Percentiles rank a stretch among this genome's conserved stretches.
Conservation (phyloP, 2,329 filamentous ascomycete species). For the Neopestalotiopsis sp. region DNA sequence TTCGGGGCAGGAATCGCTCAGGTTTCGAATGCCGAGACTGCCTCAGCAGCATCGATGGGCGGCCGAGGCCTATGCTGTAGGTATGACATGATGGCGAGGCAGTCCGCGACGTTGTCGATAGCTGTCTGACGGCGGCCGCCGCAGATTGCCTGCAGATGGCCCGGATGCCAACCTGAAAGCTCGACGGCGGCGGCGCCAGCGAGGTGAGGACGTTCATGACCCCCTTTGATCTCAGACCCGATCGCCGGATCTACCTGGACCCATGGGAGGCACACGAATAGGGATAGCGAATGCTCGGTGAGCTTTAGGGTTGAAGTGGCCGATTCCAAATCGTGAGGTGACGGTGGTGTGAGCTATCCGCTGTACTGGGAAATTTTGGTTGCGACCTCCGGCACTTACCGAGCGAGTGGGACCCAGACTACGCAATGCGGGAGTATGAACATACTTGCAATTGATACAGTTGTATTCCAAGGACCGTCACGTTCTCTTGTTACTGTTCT, state of each 20-base stretch:
- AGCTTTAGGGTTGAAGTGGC: neutral
- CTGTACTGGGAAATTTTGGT: slow-evolving; percentile 8
- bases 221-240: slow-evolving; percentile 27
- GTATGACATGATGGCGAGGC: slow-evolving; percentile 24
- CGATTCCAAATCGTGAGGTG: neutral
- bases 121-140: slow-evolving; percentile 23
- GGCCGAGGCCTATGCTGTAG: slow-evolving; percentile 24
- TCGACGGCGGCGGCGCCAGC: slow-evolving; percentile 31
- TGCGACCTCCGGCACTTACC: slow-evolving; percentile 2
- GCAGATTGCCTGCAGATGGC: slow-evolving; percentile 29
- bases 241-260: slow-evolving; percentile 9
- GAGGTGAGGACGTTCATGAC: slow-evolving; percentile 36
- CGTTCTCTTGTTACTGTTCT: no score
- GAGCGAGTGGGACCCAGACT: neutral
- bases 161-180: slow-evolving; percentile 37
- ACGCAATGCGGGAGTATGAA: neutral
- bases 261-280: slow-evolving; percentile 11
- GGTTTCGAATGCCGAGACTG: slow-evolving; percentile 16
- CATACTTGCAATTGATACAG: no score
- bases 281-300: neutral
- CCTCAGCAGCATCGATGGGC: slow-evolving; percentile 18
- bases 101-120: slow-evolving; percentile 25
- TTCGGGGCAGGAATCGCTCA: slow-evolving; percentile 23
- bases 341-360: neutral
- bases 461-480: no score